These are phyloP conservation scores for Solanum hybrid DNA, from an alignment of 305 asterid species.

Conservation along the genomic window DNA sequence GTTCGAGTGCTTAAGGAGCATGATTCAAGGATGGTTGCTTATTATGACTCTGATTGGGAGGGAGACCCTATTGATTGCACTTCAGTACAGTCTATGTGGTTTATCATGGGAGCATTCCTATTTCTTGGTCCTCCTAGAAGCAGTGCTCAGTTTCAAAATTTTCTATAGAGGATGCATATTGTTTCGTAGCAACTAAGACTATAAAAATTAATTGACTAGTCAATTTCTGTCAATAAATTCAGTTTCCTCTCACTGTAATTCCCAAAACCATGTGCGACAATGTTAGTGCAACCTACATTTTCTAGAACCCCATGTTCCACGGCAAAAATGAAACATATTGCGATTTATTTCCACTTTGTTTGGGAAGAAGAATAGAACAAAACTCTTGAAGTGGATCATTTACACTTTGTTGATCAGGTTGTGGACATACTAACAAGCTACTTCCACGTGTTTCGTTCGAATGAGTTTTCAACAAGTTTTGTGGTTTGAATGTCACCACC, in stretches of 20 bases:
- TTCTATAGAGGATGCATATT: background rate
- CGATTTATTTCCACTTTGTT: background rate
- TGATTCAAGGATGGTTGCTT: background rate
- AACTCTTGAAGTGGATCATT: background rate
- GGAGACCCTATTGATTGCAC: background rate
- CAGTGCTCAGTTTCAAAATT: background rate
- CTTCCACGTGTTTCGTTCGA: background rate
- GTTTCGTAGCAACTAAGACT: background rate
- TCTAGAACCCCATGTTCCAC: background rate
- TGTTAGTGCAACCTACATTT: background rate
- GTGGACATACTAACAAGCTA: background rate
- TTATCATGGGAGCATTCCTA: background rate
- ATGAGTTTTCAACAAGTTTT: background rate
- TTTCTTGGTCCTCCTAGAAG: background rate
- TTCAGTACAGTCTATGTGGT: background rate
- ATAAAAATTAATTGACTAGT: background rate
- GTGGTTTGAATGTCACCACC: background rate
- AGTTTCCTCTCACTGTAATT: background rate
- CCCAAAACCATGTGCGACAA: background rate
- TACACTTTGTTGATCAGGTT: background rate
- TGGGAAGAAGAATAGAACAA: background rate
- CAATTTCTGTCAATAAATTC: no score
- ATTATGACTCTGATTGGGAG: background rate
- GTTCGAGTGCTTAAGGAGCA: background rate
- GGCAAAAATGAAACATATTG: background rate